Evolutionary conservation across 352 stramenopile species (phyloP).

Genomic region (Paralagenidium karlingii): DNA sequence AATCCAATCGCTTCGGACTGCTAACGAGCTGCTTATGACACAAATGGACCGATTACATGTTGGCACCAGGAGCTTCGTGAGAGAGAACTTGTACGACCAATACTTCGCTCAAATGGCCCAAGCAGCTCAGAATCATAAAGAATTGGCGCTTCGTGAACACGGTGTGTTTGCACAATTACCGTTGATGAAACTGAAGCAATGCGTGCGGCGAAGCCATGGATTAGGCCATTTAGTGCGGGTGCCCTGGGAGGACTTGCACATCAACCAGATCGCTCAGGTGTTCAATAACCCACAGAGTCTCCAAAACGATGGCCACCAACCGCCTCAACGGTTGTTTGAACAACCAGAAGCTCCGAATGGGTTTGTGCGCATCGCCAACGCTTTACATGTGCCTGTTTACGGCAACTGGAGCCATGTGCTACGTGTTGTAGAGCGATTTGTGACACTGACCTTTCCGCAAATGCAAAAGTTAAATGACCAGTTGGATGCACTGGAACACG

Average conservation of each 20-base stretch:
- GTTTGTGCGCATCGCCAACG: slow-evolving; percentile 7
- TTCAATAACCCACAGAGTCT: too few relatives aligned
- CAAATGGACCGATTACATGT: slow-evolving; percentile 5
- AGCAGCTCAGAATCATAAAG: slow-evolving; percentile 5
- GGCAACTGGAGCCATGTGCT: slow-evolving; percentile 15
- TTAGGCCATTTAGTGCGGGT: slow-evolving; percentile 3
- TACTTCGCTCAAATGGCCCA: slow-evolving; percentile 4
- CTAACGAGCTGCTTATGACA: slow-evolving; percentile 14
- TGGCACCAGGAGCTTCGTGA: slow-evolving; percentile 12
- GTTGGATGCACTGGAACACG: slow-evolving; percentile 7
- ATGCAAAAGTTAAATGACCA: not conserved
- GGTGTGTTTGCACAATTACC: slow-evolving; percentile 9
- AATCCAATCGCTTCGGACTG: slow-evolving; percentile 12
- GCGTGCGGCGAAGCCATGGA: slow-evolving; percentile 1
- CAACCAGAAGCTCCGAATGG: not conserved
- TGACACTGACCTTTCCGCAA: not conserved
- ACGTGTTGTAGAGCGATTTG: slow-evolving; percentile 1
- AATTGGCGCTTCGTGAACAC: slow-evolving; percentile 15
- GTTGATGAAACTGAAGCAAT: slow-evolving; percentile 9
- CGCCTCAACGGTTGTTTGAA: too few relatives aligned
- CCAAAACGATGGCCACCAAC: too few relatives aligned
- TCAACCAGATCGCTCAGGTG: slow-evolving; percentile 16
- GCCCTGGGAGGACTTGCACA: slow-evolving; percentile 21
- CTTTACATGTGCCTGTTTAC: slow-evolving; percentile 8
- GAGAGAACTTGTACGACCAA: slow-evolving; percentile 1